Evolutionary conservation across 768 basidiomycete genomes (phyloP).

Genomic region (Dacryopinax primogenitus): DNA sequence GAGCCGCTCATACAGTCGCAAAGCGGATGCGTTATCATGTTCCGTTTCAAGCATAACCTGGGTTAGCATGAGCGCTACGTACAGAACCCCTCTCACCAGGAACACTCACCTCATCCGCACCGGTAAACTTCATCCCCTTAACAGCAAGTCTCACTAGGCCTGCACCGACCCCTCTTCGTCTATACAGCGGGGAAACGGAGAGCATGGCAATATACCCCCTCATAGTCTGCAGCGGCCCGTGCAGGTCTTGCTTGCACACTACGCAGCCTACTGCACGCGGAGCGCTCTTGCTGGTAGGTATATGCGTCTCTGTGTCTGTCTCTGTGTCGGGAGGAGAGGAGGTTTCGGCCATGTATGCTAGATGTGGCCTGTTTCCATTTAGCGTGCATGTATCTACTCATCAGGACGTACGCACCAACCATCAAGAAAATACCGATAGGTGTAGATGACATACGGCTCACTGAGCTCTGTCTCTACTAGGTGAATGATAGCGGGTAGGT

Average conservation of each 20-base stretch:
- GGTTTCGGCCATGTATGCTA: conserved; percentile 47
- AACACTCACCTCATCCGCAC: conserved; percentile 71
- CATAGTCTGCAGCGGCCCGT: conserved; percentile 51
- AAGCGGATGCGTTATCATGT: conserved; percentile 76
- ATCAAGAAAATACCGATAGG: conserved; percentile 90
- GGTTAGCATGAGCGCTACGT: neutral
- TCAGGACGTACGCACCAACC: conserved; percentile 58
- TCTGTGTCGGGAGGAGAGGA: conserved; percentile 1
- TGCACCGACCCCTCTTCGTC: conserved; percentile 87
- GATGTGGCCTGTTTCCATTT: conserved; percentile 55
- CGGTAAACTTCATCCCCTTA: conserved; percentile 65
- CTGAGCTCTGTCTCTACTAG: conserved; percentile 85
- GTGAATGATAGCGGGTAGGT: conserved; percentile 70
- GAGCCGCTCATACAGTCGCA: conserved; percentile 78
- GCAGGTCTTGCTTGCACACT: conserved; percentile 92
- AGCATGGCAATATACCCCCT: conserved; percentile 98
- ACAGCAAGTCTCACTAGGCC: conserved; percentile 73
- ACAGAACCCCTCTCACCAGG: neutral
- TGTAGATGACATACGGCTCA: conserved; percentile 93
- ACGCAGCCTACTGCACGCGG: conserved; percentile 69
- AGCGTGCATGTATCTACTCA: conserved; percentile 27
- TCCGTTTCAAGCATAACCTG: conserved; percentile 95
- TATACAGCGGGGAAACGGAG: conserved; percentile 68
- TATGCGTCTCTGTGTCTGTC: neutral
- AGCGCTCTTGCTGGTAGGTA: neutral